Base-by-base conservation (phyloP, 768 basidiomycete species). In the Fomitopsis pulvina region DNA sequence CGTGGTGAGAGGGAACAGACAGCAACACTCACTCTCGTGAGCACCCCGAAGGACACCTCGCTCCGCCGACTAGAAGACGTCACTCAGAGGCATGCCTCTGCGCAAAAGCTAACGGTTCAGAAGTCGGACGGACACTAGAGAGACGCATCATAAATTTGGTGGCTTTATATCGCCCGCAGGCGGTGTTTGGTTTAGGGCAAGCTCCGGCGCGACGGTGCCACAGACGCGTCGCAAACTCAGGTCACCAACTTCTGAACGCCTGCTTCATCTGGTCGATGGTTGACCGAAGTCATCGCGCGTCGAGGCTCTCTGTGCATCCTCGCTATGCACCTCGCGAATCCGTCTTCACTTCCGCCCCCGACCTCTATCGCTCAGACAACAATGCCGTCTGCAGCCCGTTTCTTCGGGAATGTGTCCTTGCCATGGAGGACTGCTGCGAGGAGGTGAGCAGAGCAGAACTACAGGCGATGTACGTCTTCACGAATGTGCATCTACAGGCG, bases 51-150 rank as follows among this genome's bases (percentile, higher is more conserved):
- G 64, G 68, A 72, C 71, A 64, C 79, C 82, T 85, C 81, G 83
- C 84, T 86, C 84, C 82, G 75, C 72, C 83, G 81, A 85, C 85
- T 77, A 74, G 83, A 84, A 62, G 71, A 83, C 84, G 81, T 71
- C 79, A 78, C 64, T 16, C 72, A 78, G 74, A 73, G 62, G 73
- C 73, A 64, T 75, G 74, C 71, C 66, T 71, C 73, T 74, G 69
- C 63, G 71, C 72, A 55, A 59, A 44, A 64, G 75, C 75, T 74
- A 68, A 75, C 81, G 83, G 74, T 84, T 84, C 83, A 66, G 65
- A 62, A 51, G 82, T 83, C 76, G 81, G 75, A 60, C 74, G 78
- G 83, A 85, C 84, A 87, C 84, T 61, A 69, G 63, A 63, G 64
- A 62, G 60, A 56, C 46, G 32, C 24, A n/a, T 59, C 58, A 53